Base-by-base conservation (phyloP, 495 filamentous ascomycete genomes). In the Lophiotrema nucula region DNA sequence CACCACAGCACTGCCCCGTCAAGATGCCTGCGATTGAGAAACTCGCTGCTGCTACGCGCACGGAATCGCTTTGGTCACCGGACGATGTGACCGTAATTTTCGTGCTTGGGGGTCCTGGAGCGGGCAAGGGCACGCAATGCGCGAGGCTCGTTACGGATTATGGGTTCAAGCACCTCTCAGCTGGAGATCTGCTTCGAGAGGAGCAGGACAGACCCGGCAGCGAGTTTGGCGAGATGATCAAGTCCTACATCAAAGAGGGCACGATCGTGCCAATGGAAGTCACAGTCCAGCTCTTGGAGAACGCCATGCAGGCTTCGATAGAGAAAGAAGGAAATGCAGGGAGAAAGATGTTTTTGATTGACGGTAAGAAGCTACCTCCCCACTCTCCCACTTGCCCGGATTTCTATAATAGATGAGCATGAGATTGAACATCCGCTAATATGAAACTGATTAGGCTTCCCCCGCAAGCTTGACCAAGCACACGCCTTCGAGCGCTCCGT, bases 211-310 rank as follows among this genome's bases (percentile, higher is more conserved):
- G 93, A 11, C 77, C 82, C 4, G 90, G 89, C 37, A 87, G 82
- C 62, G 79, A 96, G 70, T 96, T 95, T 73, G 93, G 93, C 67
- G 79, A 86, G 27, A 78, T 97, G 72, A 98, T 98, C 80, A 85
- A 84, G 56, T 76, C 83, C 43, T 90, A 91, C 77, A 98, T 98
- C 79, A 83, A 82, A 33, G 86, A 98, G 69, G 93, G 93, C 58
- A 85, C 83, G 64, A 98, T 98, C 72, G 93, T 98, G 60, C 93
- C 93, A 10, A 96, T 96, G 92, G 92, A 97, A 69, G 90, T 98
- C 19, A 98, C 93, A n/a, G 86, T 98, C 33, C 84, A 87, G 24
- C 72, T 98, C 15, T 81, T 98, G 2, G 93, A 96, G 72, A 91
- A 95, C 69, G 88, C 91, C 6, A 97, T 98, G 88, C 81, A 77